Conservation (phyloP, 2,329 filamentous ascomycete species). For the Stenocarpella maydis region DNA sequence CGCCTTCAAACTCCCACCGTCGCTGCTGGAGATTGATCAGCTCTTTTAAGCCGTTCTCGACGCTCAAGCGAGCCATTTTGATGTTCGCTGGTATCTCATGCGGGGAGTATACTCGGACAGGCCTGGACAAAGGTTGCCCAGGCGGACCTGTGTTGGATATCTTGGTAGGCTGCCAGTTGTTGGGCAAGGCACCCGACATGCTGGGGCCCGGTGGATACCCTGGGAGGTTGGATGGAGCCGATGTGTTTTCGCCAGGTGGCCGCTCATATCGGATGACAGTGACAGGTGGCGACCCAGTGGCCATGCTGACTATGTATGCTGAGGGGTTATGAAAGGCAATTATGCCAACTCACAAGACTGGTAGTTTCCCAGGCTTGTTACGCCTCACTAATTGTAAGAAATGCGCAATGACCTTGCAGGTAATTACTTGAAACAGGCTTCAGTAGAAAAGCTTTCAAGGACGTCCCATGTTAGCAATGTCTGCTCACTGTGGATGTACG, state of each 20-base stretch:
- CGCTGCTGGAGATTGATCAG: slow-evolving; percentile 46
- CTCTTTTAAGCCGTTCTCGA: slow-evolving; percentile 46
- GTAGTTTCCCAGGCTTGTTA: background rate
- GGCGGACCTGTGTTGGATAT: background rate
- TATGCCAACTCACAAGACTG: background rate
- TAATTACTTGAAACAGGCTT: background rate
- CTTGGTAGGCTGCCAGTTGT: background rate
- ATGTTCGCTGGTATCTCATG: slow-evolving; percentile 38
- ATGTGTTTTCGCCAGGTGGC: background rate
- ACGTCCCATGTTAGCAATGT: background rate
- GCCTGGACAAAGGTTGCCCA: slow-evolving; percentile 1
- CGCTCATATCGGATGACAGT: slow-evolving; percentile 7
- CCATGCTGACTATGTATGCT: background rate
- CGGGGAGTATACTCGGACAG: slow-evolving; percentile 36
- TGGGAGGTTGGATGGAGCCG: background rate
- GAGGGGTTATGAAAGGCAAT: background rate
- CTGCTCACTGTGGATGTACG: background rate
- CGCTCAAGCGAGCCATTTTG: slow-evolving; percentile 35
- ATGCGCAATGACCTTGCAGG: background rate
- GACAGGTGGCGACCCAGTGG: background rate
- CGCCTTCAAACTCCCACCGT: slow-evolving; percentile 38
- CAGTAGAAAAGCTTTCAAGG: background rate
- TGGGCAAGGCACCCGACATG: slow-evolving; percentile 6
- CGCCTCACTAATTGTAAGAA: background rate
- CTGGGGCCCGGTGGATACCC: background rate